Evolutionary conservation across 176 grass and related monocot genomes (phyloP), one percentile per base, ranked within the genome.

Genomic region (Thinopyrum elongatum): DNA sequence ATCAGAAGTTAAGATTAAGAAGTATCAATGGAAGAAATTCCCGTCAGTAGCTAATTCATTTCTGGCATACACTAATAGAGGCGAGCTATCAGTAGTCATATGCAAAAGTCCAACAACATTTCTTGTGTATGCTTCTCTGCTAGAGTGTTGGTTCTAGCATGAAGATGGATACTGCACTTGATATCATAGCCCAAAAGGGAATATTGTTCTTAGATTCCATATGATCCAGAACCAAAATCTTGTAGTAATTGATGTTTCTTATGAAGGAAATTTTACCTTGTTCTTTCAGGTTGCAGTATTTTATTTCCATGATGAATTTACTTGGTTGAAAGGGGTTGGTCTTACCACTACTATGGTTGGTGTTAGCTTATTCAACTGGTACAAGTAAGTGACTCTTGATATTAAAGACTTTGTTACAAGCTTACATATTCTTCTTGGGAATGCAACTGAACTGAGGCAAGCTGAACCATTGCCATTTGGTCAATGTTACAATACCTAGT

Each of bases 331-430:
- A 85, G 97, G 92, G 36, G 7, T 76, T 80, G 97, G 97, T 77
- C 97, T 99, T 76, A 53, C 88, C 76, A 99, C 92, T 34, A 96
- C 94, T 85, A 92, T 99, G 94, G 47, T 94, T 83, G 97, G 97
- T 70, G 94, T 99, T 83, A 82, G 97, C 79, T 91, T 99, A 88
- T 99, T 99, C 92, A 99, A 99, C 86, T 96, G 90, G 94, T 99
- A 96, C 90, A 99, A 96, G 97, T 99, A 90, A 89, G 97, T 99
- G 34, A 63, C 77, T 80, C 55, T 67, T 77, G 41, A 42, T 42
- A 71, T 68, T 19, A 9, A 51, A 49, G 6, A 44, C 49, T 69
- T 63, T 29, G 36, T 59, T 82, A 62, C 39, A 83, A 86, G 9
- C n/a, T 86, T 70, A 62, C 62, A 12, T 34, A 28, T 14, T 74